A percentile compares a stretch with the other conserved stretches of the same genome.
Evolutionary conservation across 2,329 filamentous ascomycete genomes (phyloP).

Genomic region (Trichophaea hybrida): DNA sequence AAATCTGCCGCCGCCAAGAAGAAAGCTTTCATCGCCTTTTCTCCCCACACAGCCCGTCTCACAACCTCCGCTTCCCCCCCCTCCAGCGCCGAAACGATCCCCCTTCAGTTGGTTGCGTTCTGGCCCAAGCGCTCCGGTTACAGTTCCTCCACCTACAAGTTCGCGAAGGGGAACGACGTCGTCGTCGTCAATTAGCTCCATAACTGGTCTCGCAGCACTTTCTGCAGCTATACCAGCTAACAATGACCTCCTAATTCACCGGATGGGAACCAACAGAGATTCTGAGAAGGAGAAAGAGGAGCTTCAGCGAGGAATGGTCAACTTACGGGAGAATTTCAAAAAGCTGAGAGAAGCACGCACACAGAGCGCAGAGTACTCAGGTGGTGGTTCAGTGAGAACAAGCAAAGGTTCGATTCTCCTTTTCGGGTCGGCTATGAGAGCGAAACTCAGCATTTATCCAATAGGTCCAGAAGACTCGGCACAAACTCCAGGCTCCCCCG

Average conservation of each 20-base stretch:
- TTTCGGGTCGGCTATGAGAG: conserved; percentile 1
- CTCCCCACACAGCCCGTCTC: conserved; percentile 20
- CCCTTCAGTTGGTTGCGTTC: conserved; percentile 25
- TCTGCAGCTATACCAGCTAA: conserved; percentile 13
- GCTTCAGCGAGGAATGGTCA: conserved; percentile 28
- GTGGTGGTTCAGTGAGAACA: conserved; percentile 4
- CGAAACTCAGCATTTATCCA: background rate
- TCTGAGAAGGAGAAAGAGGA: conserved; percentile 28
- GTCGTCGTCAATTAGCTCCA: conserved; percentile 20
- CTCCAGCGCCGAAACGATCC: conserved; percentile 25
- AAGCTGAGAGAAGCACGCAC: conserved; percentile 24
- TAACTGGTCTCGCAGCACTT: conserved; percentile 12
- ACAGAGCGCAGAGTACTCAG: conserved; percentile 6
- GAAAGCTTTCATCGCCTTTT: conserved; percentile 21
- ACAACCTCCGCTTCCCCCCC: conserved; percentile 25
- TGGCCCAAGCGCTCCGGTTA: conserved; percentile 2
- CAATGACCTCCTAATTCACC: conserved; percentile 25
- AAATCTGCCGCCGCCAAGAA: conserved; percentile 31
- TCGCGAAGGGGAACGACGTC: conserved; percentile 22
- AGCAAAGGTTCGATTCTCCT: conserved; percentile 13
- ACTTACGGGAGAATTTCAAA: conserved; percentile 26
- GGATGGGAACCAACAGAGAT: conserved; percentile 17
- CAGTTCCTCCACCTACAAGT: conserved; percentile 5
- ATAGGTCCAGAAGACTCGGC: conserved; percentile 9
- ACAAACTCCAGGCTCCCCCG: background rate